A percentile compares a stretch with the other conserved stretches of the same genome.
phyloP scores from a whole-genome alignment of 2,329 filamentous ascomycete species.

The Epichloe sibirici region DNA sequence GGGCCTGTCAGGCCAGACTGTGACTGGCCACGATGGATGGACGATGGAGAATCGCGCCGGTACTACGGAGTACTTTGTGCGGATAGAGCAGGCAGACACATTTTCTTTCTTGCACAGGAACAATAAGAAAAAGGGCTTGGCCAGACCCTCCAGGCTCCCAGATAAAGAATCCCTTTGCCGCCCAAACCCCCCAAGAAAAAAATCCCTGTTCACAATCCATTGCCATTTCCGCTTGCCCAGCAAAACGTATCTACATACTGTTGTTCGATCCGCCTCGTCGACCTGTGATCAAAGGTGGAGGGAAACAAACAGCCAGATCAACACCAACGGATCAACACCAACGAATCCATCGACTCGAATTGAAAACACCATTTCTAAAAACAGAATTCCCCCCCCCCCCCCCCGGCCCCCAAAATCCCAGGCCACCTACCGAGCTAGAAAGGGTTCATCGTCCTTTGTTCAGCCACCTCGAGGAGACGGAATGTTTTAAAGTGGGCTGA shows the following conservation, averaged over 20 bases:
- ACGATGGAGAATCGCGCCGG: not conserved
- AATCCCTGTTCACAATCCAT: not conserved
- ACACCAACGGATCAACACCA: not conserved
- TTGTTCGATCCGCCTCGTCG: not conserved
- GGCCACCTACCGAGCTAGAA: not conserved
- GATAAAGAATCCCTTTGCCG: constrained; percentile 2
- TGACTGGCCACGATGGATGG: not conserved
- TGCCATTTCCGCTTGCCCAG: not conserved
- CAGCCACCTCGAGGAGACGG: not conserved
- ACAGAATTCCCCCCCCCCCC: not conserved
- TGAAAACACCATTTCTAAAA: not conserved
- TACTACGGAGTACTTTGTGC: not conserved
- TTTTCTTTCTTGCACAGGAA: not conserved
- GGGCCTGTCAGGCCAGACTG: no score
- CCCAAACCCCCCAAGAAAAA: not conserved
- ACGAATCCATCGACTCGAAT: not conserved
- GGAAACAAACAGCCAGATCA: not conserved
- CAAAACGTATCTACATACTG: not conserved
- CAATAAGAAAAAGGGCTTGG: not conserved
- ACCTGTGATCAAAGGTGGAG: not conserved
- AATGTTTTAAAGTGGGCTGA: not conserved
- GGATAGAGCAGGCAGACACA: not conserved
- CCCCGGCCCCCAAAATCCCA: not conserved
- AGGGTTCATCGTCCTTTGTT: not conserved
- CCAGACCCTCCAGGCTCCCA: not conserved